Percentiles rank a stretch among this genome's conserved stretches.
phyloP scores from a whole-genome alignment of 306 rosid genomes.

The Ceratonia siliqua region DNA sequence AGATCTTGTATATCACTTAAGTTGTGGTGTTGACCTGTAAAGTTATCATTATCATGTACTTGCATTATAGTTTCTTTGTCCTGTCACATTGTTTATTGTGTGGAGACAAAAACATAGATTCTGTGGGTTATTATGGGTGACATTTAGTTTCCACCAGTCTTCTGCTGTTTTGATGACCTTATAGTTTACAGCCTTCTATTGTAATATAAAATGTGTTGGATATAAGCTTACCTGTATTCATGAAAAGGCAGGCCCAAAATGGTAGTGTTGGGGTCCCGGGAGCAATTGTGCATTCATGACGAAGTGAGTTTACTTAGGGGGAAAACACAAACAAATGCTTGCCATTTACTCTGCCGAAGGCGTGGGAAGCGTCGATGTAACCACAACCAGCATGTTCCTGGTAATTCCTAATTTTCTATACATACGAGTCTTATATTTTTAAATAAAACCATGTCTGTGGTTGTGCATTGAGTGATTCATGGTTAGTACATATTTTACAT shows the following conservation, averaged over 20 bases:
- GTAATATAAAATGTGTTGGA: constrained; percentile 23
- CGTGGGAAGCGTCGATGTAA: constrained; percentile 51
- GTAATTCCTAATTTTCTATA: constrained; percentile 42
- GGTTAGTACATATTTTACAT: background rate
- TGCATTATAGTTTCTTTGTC: background rate
- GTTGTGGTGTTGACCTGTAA: background rate
- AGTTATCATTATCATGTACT: constrained; percentile 14
- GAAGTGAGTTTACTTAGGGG: constrained; percentile 77
- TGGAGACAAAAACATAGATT: constrained; percentile 16
- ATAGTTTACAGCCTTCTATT: background rate
- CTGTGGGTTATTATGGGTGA: constrained; percentile 9
- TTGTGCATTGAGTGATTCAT: constrained; percentile 3
- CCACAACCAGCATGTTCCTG: constrained; percentile 51
- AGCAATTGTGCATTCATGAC: constrained; percentile 92
- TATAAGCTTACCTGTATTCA: constrained; percentile 22
- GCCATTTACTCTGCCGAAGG: constrained; percentile 63
- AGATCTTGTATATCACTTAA: background rate
- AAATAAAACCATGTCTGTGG: background rate
- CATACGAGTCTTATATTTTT: constrained; percentile 9
- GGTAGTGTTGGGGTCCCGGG: constrained; percentile 90
- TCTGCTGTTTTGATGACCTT: background rate
- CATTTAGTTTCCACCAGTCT: constrained; percentile 20
- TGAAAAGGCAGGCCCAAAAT: constrained; percentile 78
- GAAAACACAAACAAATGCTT: constrained; percentile 76
- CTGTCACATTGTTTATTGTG: constrained; percentile 3